Percentiles rank a stretch among this genome's conserved stretches.
phyloP scores from a whole-genome alignment of 129 eudicot genomes.

The Flaveria brownii region DNA sequence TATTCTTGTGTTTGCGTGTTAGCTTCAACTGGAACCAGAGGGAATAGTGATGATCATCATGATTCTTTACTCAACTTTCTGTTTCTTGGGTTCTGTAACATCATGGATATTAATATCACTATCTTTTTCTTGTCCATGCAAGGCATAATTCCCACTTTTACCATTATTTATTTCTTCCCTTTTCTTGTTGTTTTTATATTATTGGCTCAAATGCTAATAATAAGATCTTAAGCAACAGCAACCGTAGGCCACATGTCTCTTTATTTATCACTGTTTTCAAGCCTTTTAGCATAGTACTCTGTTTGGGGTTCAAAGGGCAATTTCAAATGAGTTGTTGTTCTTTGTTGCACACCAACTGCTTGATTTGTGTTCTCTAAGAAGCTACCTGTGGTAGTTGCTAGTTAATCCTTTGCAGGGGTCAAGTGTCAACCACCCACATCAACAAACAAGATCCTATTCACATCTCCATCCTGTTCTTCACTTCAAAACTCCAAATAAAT shows the following conservation, averaged over 20 bases:
- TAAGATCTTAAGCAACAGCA: conserved; percentile 38
- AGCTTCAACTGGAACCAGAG: conserved; percentile 19
- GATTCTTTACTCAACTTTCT: conserved; percentile 50
- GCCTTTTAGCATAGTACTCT: conserved; percentile 41
- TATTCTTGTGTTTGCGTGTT: conserved; percentile 49
- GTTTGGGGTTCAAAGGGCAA: conserved; percentile 56
- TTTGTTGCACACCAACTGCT: conserved; percentile 40
- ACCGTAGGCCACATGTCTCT: conserved; percentile 46
- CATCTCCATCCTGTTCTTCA: conserved; percentile 24
- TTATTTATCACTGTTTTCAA: conserved; percentile 37
- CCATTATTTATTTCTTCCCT: conserved; percentile 32
- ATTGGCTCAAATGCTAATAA: conserved; percentile 44
- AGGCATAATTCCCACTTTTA: conserved; percentile 36
- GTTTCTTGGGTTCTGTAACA: conserved; percentile 71
- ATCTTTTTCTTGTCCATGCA: conserved; percentile 57
- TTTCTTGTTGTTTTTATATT: conserved; percentile 25
- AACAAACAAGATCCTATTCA: conserved; percentile 37
- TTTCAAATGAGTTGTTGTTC: conserved; percentile 43
- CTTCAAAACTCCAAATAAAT: not conserved
- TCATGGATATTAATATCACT: conserved; percentile 40
- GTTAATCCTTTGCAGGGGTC: conserved; percentile 24
- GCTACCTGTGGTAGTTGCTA: conserved; percentile 39
- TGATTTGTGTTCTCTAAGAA: conserved; percentile 48
- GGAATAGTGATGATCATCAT: conserved; percentile 51
- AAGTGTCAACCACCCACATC: conserved; percentile 27